Evolutionary conservation across 495 filamentous ascomycete species (phyloP), one percentile per base, ranked within the genome.

Genomic region (Neurospora africana): DNA sequence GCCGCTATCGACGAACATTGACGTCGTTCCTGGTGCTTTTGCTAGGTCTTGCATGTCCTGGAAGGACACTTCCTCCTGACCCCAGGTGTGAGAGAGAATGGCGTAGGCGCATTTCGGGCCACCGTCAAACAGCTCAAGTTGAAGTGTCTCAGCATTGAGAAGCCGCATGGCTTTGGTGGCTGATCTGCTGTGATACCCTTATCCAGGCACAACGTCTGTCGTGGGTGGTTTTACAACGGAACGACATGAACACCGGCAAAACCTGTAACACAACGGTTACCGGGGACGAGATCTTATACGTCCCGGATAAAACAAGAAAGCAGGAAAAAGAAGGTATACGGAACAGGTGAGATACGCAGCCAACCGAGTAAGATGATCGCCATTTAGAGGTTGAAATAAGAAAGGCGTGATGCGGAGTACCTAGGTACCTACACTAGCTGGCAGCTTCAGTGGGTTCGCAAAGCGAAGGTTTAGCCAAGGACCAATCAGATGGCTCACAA

Each of bases 71-170:
- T 83, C 80, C 4, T 80, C 72, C 11, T 73, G 30, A 9, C 68
- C 76, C 77, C 78, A 80, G 4, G 73, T 75, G 44, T 80, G 80
- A 13, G 74, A 80, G 19, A 82, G 69, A 40, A 79, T 81, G 33
- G 77, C 78, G 58, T 81, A 82, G 6, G 72, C 17, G 43, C 72
- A 27, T 58, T 33, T 70, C 11, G 72, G 72, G 7, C 72, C 72
- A 43, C 35, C 68, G 8, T 70, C 65, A 33, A 79, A 79, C 35
- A 75, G 58, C 41, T 76, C 70, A n/a, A 82, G 68, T 27, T 74
- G 38, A 15, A 78, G 72, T 10, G 72, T 75, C 11, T 72, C 68
- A 17, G 70, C 74, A 11, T 80, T 72, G 44, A 81, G 71, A 17
- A 79, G 69, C 53, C 78, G 77, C 80, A 79, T 81, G 23, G 71